Base-by-base conservation (phyloP, 805 yeast species). In the Candida arabinofermentans region DNA sequence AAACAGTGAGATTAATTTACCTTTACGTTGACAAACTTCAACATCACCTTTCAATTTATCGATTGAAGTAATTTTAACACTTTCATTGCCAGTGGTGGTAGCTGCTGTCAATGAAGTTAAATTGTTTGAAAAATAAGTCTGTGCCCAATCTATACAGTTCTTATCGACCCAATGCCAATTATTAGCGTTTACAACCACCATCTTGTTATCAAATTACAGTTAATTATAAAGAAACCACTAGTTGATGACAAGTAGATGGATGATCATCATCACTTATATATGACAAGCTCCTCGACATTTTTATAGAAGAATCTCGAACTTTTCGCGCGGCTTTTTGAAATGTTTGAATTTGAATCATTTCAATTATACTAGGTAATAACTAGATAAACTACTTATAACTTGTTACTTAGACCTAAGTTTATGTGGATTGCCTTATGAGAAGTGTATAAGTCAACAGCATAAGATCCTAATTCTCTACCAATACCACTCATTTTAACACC, bases 81-180 rank as follows among this genome's bases (percentile, higher is more conserved):
- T 39, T 3, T 70, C 57, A 4, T 5, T 51, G 8, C 61, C 66
- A 5, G 66, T 53, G 8, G 46, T 44, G 1, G 66, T 53, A 8
- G 46, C 44, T 2, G 56, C 77, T 12, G 62, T 47, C 31, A 79
- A 48, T 1, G 83, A 83, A 9, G 71, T 70, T 39, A 89, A 67
- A 34, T 79, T 74, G 36, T 77, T 74, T 24, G 66, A 64, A 62
- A 93, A 86, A 63, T 91, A 91, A 31, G 75, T 72, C 47, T 79
- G 79, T 10, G 96, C 75, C 99, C 99, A 93, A 42, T 78, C 82
- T 43, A 91, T 75, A 68, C 99, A 93, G 71, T 93, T 93, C 65
- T 91, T 91, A 67, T 91, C 97, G 48, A 90, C 97, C 98, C 98
- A 93, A 73, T 93, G 99, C 99, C 99, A 91, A 69, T 91, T 91